A percentile compares a stretch with the other conserved stretches of the same genome.
phyloP scores from a whole-genome alignment of 345 rosid genomes.

The Gossypium herbaceum region DNA sequence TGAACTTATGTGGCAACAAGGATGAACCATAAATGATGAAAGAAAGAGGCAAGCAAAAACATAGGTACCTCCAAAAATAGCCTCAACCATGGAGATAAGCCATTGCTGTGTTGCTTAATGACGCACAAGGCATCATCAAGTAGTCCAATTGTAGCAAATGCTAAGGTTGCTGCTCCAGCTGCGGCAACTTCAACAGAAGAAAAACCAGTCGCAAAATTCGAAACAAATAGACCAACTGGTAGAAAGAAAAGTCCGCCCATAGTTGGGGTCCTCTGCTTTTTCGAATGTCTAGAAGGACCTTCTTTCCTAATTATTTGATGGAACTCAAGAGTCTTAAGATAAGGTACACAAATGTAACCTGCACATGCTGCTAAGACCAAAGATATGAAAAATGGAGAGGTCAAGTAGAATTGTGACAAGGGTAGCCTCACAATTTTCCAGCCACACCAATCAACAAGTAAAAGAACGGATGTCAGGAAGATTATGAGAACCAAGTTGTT shows the following conservation, averaged over 20 bases:
- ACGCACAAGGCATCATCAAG: constrained; percentile 53
- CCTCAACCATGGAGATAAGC: constrained; percentile 50
- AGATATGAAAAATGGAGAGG: constrained; percentile 60
- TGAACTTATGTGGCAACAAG: background rate
- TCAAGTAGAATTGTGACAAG: constrained; percentile 62
- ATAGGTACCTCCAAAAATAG: constrained; percentile 56
- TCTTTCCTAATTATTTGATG: constrained; percentile 40
- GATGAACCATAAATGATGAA: constrained; percentile 2
- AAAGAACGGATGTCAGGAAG: constrained; percentile 49
- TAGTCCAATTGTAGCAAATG: constrained; percentile 65
- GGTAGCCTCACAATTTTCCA: constrained; percentile 94
- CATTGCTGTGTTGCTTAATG: constrained; percentile 30
- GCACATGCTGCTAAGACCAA: constrained; percentile 47
- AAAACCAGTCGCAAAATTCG: constrained; percentile 44
- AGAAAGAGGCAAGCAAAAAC: background rate
- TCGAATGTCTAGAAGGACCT: constrained; percentile 38
- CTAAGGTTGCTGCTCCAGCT: constrained; percentile 59
- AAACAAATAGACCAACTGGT: constrained; percentile 72
- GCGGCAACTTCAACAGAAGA: constrained; percentile 70
- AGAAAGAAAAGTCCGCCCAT: constrained; percentile 86
- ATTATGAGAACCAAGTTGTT: constrained; percentile 55
- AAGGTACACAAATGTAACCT: constrained; percentile 75
- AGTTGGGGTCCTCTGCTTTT: constrained; percentile 59
- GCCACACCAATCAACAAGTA: constrained; percentile 73
- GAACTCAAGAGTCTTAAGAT: constrained; percentile 53